phyloP scores from a whole-genome alignment of 805 yeast genomes.

The Wickerhamiella domercqiae region DNA sequence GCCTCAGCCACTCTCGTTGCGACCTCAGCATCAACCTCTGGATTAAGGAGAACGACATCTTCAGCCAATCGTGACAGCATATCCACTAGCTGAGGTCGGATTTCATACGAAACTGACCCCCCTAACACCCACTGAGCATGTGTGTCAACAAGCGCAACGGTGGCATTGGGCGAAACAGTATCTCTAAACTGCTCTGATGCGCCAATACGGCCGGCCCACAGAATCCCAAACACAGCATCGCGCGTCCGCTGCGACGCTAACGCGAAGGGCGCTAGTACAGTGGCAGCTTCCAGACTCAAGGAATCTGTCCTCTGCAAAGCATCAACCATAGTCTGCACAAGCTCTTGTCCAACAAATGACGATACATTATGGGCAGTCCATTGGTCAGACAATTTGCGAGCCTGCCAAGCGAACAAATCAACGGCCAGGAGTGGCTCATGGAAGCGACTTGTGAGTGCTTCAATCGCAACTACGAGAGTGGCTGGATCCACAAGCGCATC shows the following conservation, averaged over 20 bases:
- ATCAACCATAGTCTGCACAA: conserved; percentile 7
- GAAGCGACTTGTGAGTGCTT: conserved; percentile 1
- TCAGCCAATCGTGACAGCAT: not conserved
- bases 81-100: not conserved
- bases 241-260: conserved; percentile 11
- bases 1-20: conserved; percentile 16
- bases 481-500: conserved; percentile 21
- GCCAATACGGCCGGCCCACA: conserved; percentile 15
- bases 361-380: conserved; percentile 6
- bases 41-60: conserved; percentile 15
- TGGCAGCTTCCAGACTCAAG: conserved; percentile 9
- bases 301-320: conserved; percentile 2
- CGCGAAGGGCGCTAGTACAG: conserved; percentile 13
- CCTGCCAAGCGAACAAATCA: conserved; percentile 19
- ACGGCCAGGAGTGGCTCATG: conserved; percentile 19
- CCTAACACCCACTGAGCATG: conserved; percentile 1
- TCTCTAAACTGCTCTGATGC: conserved; percentile 8
- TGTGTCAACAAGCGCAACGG: not conserved
- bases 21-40: conserved; percentile 15
- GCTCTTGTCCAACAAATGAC: conserved; percentile 14
- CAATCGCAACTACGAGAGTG: conserved; percentile 15
- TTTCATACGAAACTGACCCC: not conserved
- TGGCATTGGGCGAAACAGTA: not conserved
- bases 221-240: conserved; percentile 10
- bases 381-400: conserved; percentile 6